Evolutionary conservation across 2,329 filamentous ascomycete species (phyloP).

Genomic region (Talaromyces atroroseus): DNA sequence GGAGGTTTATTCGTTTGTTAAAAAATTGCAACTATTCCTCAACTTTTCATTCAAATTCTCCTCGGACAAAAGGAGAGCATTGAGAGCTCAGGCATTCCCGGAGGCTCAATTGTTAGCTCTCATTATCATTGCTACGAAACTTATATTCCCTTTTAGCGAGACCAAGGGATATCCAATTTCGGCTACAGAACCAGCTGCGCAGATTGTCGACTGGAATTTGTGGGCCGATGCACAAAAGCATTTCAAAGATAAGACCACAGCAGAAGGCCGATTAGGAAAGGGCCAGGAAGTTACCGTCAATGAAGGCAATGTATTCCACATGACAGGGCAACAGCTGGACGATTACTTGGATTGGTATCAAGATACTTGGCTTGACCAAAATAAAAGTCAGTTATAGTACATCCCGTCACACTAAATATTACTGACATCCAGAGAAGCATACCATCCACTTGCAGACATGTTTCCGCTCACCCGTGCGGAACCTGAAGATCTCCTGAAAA

Average conservation of each 20-base stretch:
- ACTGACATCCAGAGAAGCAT: constrained; percentile 7
- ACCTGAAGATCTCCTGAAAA: not conserved
- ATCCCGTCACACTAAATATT: not conserved
- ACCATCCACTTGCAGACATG: constrained; percentile 36
- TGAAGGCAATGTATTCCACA: constrained; percentile 57
- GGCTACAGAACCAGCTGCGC: constrained; percentile 51
- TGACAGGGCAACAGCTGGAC: constrained; percentile 60
- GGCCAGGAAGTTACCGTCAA: constrained; percentile 51
- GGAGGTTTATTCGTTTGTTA: constrained; percentile 48
- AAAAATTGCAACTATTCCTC: constrained; percentile 51
- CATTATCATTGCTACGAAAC: constrained; percentile 69
- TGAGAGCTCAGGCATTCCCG: constrained; percentile 53
- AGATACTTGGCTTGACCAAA: constrained; percentile 49
- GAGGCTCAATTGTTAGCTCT: constrained; percentile 69
- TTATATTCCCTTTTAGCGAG: constrained; percentile 69
- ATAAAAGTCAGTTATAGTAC: constrained; percentile 20
- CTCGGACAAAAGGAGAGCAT: constrained; percentile 34
- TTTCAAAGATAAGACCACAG: constrained; percentile 26
- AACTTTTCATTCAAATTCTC: constrained; percentile 55
- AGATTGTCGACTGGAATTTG: constrained; percentile 64
- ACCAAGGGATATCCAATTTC: constrained; percentile 47
- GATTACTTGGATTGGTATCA: constrained; percentile 78
- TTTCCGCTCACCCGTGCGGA: constrained; percentile 33
- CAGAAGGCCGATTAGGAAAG: constrained; percentile 35
- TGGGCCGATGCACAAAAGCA: constrained; percentile 57